phyloP scores from a whole-genome alignment of 2,329 filamentous ascomycete genomes.

The Gaeumannomyces tritici region DNA sequence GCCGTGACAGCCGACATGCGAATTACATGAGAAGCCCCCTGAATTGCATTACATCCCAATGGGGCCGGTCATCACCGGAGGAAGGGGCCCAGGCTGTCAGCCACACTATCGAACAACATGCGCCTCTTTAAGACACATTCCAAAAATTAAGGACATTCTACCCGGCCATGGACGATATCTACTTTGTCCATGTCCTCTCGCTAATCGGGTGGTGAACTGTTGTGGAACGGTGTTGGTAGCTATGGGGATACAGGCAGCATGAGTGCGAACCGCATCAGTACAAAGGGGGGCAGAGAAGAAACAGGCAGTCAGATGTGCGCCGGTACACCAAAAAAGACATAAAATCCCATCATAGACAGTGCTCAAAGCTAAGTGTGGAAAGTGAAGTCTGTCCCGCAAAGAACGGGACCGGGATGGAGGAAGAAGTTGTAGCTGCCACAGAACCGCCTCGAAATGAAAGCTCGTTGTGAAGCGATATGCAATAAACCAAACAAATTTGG shows the following conservation, averaged over 20 bases:
- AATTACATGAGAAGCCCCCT: neutral
- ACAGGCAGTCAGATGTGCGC: neutral
- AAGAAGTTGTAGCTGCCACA: neutral
- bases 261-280: neutral
- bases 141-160: neutral
- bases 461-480: neutral
- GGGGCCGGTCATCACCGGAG: no score
- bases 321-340: neutral
- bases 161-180: neutral
- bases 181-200: neutral
- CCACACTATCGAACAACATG: neutral
- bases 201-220: neutral
- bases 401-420: neutral
- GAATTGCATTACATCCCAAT: neutral
- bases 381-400: neutral
- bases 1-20: neutral
- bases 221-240: neutral
- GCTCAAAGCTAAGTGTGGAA: neutral
- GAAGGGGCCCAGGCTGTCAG: no score
- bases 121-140: neutral
- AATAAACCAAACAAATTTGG: neutral
- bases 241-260: neutral
- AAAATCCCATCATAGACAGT: neutral
- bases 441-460: neutral
- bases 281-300: neutral